Conservation (phyloP, 75 land plant genomes). For the Isoetes taiwanensis region DNA sequence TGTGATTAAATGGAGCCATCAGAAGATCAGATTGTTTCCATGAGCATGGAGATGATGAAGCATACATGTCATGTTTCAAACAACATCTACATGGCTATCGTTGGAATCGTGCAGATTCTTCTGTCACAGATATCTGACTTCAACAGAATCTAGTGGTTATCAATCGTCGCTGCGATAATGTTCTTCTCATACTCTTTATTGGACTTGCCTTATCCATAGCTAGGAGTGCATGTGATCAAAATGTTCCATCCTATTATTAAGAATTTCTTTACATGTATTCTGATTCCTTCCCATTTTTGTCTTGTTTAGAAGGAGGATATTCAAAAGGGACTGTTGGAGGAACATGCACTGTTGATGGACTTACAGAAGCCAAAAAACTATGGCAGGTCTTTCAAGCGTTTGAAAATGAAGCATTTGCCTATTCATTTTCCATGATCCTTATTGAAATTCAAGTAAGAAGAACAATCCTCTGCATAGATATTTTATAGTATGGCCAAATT, state of each 20-base stretch:
- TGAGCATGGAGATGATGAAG: constrained; percentile 9
- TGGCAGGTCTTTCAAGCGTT: constrained; percentile 67
- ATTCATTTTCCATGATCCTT: constrained; percentile 51
- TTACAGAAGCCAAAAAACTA: neutral
- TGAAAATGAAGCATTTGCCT: constrained; percentile 64
- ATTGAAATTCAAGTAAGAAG: constrained; percentile 60
- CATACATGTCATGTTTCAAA: constrained; percentile 13
- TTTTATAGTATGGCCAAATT: no score
- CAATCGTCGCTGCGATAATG: constrained; percentile 18
- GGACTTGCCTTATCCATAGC: constrained; percentile 44
- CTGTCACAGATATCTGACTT: constrained; percentile 21
- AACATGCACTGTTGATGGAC: neutral
- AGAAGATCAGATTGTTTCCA: constrained; percentile 20
- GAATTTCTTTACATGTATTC: no score
- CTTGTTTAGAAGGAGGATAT: neutral
- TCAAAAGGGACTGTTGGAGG: neutral
- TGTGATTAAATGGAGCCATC: constrained; percentile 12
- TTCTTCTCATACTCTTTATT: constrained; percentile 17
- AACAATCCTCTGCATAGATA: no score
- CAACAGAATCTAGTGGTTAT: constrained; percentile 20
- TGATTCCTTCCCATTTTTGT: no score
- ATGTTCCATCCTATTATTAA: no score
- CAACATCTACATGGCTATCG: constrained; percentile 17
- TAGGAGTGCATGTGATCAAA: neutral
- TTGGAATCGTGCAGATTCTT: constrained; percentile 17